Conservation (phyloP, 192 early-diverging fungal species). For the Neocallimastix lanati region DNA sequence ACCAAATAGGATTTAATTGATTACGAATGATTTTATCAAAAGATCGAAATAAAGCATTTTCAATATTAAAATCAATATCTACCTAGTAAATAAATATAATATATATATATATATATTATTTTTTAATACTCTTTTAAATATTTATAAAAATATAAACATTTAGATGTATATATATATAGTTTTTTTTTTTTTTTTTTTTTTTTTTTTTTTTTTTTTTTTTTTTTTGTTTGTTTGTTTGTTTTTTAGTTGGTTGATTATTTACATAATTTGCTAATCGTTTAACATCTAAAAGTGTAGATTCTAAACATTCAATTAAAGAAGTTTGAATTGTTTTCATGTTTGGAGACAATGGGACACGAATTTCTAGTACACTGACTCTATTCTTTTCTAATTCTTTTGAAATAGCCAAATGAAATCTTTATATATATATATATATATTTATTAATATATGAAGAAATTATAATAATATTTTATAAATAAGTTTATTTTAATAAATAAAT, state of each 20-base stretch:
- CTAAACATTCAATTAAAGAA: constrained; percentile 67
- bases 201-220: no score
- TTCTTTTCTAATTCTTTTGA: constrained; percentile 4
- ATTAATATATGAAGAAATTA: no score
- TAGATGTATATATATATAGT: no score
- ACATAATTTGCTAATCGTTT: constrained; percentile 36
- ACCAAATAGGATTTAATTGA: constrained; percentile 77
- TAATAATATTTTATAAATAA: no score
- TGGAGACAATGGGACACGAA: constrained; percentile 58
- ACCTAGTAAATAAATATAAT: no score
- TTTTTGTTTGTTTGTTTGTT: no score
- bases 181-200: no score
- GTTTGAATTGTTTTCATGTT: constrained; percentile 68
- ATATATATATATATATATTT: constrained; percentile 4
- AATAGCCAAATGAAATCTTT: constrained; percentile 49
- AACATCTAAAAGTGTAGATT: constrained; percentile 56
- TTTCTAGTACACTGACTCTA: constrained; percentile 37
- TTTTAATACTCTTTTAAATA: no score
- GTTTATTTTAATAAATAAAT: no score
- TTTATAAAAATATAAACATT: no score
- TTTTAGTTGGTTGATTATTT: no score
- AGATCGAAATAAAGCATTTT: constrained; percentile 65
- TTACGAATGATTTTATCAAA: constrained; percentile 62
- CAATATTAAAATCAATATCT: constrained; percentile 60
- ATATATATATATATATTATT: no score